Percentiles rank a stretch among this genome's conserved stretches.
Conservation (phyloP, 108 stramenopile species). For the Cyclotella sp. region DNA sequence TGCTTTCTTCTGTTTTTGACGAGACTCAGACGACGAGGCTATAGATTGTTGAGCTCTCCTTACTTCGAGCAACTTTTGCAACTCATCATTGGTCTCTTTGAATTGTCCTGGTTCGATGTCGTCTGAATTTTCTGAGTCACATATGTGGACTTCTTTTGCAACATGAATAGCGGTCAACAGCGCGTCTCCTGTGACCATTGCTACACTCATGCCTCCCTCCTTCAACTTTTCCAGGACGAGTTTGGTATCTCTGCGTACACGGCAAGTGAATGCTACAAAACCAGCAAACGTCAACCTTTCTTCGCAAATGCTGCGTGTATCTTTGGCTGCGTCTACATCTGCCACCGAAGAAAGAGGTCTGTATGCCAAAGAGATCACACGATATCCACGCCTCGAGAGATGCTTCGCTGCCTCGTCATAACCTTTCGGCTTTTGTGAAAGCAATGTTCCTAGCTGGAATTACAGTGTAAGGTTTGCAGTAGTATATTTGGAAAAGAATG, state of each 20-base stretch:
- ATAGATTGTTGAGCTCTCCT: constrained; percentile 37
- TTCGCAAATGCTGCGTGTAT: constrained; percentile 75
- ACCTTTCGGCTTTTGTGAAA: constrained; percentile 68
- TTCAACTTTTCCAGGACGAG: constrained; percentile 75
- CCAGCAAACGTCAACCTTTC: constrained; percentile 84
- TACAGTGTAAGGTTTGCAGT: neutral
- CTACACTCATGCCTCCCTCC: constrained; percentile 87
- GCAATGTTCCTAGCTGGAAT: constrained; percentile 65
- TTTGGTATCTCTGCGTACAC: constrained; percentile 91
- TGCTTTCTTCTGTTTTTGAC: constrained; percentile 20
- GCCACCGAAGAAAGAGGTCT: constrained; percentile 59
- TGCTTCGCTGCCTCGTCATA: constrained; percentile 78
- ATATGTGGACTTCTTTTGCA: constrained; percentile 91
- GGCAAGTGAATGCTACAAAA: constrained; percentile 96
- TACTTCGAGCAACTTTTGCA: constrained; percentile 53
- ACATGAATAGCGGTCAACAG: constrained; percentile 95
- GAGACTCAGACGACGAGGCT: constrained; percentile 3
- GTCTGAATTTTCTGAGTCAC: constrained; percentile 47
- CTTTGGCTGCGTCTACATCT: constrained; percentile 67
- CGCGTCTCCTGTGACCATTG: constrained; percentile 98
- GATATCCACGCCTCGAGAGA: constrained; percentile 84
- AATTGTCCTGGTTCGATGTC: constrained; percentile 23
- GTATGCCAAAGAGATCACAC: constrained; percentile 93
- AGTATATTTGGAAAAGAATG: neutral
- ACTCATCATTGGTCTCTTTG: constrained; percentile 66